Conservation (phyloP, 1,284 basidiomycete species). For the Ganoderma leucocontextum region DNA sequence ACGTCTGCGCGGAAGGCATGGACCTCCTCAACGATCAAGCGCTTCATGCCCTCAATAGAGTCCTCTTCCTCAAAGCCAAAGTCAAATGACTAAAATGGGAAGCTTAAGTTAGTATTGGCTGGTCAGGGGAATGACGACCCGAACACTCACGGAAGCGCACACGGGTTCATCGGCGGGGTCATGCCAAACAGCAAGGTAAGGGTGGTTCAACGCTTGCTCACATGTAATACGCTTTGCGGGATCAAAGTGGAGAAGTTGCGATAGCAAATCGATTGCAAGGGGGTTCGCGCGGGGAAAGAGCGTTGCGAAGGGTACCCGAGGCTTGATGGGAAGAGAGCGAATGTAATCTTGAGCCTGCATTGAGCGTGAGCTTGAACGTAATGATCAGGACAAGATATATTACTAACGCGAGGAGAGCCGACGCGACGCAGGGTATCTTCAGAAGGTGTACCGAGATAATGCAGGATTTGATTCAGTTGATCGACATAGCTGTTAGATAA, state of each 20-base stretch:
- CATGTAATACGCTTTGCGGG: constrained; percentile 96
- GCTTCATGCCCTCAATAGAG: constrained; percentile 96
- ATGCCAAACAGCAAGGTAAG: constrained; percentile 95
- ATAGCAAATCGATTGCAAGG: constrained; percentile 91
- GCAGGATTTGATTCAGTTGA: constrained; percentile 98
- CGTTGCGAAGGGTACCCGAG: constrained; percentile 89
- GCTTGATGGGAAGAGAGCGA: constrained; percentile 96
- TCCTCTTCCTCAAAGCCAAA: constrained; percentile 99
- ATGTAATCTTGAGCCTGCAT: constrained; percentile 95
- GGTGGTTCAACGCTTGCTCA: constrained; percentile 94
- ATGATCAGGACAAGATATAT: constrained; percentile 8
- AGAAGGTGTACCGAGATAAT: constrained; percentile 96
- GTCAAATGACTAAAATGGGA: constrained; percentile 80
- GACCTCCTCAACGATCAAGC: constrained; percentile 94
- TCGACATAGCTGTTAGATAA: constrained; percentile 84
- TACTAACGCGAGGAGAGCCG: constrained; percentile 84
- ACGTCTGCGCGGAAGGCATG: constrained; percentile 89
- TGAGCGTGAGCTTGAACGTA: background rate
- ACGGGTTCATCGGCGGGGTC: constrained; percentile 92
- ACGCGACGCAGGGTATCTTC: constrained; percentile 96
- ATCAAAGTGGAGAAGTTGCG: constrained; percentile 94
- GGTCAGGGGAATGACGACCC: no score
- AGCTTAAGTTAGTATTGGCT: background rate
- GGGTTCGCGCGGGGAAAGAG: constrained; percentile 96
- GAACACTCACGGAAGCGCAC: constrained; percentile 50